Conservation (phyloP, 768 basidiomycete species). For the Podaxis sp. region DNA sequence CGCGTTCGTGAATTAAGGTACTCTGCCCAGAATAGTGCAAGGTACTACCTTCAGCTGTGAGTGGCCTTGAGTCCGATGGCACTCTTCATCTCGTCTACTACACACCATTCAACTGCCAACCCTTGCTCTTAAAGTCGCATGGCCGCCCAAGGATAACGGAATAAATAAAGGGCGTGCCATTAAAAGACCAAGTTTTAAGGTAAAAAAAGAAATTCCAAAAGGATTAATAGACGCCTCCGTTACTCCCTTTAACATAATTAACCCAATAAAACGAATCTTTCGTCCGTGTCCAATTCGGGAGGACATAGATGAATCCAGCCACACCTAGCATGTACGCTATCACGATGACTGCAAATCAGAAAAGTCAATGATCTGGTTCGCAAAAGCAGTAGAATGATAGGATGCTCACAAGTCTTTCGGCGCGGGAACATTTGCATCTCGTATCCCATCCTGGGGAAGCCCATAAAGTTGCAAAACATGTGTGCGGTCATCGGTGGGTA, state of each 20-base stretch:
- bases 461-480: constrained; percentile 94
- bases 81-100: no score
- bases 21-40: no score
- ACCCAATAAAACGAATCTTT: constrained; percentile 24
- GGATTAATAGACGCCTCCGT: background rate
- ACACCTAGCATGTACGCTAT: constrained; percentile 60
- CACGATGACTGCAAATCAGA: constrained; percentile 45
- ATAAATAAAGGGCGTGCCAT: background rate
- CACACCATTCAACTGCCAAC: background rate
- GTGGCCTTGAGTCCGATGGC: no score
- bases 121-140: background rate
- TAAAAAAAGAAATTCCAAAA: background rate
- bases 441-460: constrained; percentile 65
- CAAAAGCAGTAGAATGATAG: constrained; percentile 15
- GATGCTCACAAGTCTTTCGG: constrained; percentile 49
- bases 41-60: no score
- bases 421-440: constrained; percentile 57
- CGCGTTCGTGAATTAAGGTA: no score
- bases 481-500: constrained; percentile 79
- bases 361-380: constrained; percentile 7
- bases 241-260: background rate
- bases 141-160: background rate
- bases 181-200: background rate
- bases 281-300: constrained; percentile 32
- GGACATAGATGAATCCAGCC: constrained; percentile 51